phyloP scores from a whole-genome alignment of 306 rosid genomes.

The Bauhinia variegata region DNA sequence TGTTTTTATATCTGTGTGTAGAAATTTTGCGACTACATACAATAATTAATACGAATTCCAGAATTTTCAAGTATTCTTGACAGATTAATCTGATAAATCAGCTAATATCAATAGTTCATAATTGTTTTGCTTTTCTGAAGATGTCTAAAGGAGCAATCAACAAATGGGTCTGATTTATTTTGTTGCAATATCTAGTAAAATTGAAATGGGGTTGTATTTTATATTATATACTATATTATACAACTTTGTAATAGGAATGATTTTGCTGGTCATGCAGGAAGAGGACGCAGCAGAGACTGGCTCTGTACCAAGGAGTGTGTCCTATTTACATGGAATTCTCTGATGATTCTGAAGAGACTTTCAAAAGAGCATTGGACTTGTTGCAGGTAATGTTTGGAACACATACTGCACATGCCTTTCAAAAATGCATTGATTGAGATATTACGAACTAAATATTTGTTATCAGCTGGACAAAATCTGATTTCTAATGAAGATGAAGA shows the following conservation, averaged over 20 bases:
- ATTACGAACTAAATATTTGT: background rate
- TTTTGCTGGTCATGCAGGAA: slow-evolving; percentile 62
- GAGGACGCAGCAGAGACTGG: slow-evolving; percentile 80
- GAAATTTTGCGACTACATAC: background rate
- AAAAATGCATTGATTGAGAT: background rate
- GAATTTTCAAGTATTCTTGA: background rate
- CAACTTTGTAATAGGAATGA: slow-evolving; percentile 14
- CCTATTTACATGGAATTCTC: slow-evolving; percentile 83
- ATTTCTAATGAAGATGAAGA: slow-evolving; percentile 4
- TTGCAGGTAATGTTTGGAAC: slow-evolving; percentile 52
- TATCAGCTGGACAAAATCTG: background rate
- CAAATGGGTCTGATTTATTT: slow-evolving; percentile 12
- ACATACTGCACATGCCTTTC: background rate
- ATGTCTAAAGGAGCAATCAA: background rate
- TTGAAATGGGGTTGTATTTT: slow-evolving; percentile 14
- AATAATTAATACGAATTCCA: background rate
- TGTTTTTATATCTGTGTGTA: background rate
- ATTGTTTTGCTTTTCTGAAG: slow-evolving; percentile 1
- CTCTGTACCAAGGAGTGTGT: slow-evolving; percentile 92
- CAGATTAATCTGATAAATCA: background rate
- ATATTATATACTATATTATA: background rate
- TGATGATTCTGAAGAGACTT: slow-evolving; percentile 74
- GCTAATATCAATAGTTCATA: background rate
- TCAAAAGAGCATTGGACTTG: slow-evolving; percentile 59
- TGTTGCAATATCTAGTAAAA: slow-evolving; percentile 26